These are phyloP conservation scores for Phytopythium helicoides DNA, from an alignment of 352 stramenopile genomes.

Conservation along the genomic window DNA sequence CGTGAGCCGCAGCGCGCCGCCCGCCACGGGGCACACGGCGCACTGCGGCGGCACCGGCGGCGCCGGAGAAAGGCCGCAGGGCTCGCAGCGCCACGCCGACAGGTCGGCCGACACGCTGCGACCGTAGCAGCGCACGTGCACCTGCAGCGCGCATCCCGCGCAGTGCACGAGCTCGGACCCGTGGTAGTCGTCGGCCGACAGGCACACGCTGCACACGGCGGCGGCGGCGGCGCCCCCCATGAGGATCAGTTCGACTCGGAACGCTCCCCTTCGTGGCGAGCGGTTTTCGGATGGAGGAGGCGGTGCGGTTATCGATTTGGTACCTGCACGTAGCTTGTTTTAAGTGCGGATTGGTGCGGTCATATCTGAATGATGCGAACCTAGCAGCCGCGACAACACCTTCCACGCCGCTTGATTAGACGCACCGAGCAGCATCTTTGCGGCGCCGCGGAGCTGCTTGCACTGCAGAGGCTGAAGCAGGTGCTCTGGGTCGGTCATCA, in stretches of 20 bases:
- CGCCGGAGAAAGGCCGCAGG: conserved; percentile 33
- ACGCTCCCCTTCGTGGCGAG: too few relatives aligned
- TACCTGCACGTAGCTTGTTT: too few relatives aligned
- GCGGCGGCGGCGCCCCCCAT: background rate
- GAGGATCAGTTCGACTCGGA: too few relatives aligned
- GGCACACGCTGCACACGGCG: conserved; percentile 64
- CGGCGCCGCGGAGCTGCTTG: too few relatives aligned
- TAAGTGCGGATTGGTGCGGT: too few relatives aligned
- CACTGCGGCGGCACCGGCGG: conserved; percentile 40
- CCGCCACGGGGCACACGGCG: conserved; percentile 62
- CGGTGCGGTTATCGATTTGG: too few relatives aligned
- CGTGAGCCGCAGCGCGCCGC: conserved; percentile 70
- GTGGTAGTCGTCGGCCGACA: conserved; percentile 62
- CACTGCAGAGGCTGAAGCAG: too few relatives aligned
- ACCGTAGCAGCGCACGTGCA: conserved; percentile 56
- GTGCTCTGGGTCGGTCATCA: too few relatives aligned
- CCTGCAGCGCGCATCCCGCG: background rate
- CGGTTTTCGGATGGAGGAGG: too few relatives aligned
- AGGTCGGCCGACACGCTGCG: conserved; percentile 32
- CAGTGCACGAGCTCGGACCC: conserved; percentile 65
- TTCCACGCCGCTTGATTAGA: background rate
- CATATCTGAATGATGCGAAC: too few relatives aligned
- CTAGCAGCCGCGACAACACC: background rate
- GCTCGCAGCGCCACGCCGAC: conserved; percentile 63
- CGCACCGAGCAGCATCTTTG: too few relatives aligned